Conservation (phyloP, 139 green algal species). For the Chlamydomonas eustigma region DNA sequence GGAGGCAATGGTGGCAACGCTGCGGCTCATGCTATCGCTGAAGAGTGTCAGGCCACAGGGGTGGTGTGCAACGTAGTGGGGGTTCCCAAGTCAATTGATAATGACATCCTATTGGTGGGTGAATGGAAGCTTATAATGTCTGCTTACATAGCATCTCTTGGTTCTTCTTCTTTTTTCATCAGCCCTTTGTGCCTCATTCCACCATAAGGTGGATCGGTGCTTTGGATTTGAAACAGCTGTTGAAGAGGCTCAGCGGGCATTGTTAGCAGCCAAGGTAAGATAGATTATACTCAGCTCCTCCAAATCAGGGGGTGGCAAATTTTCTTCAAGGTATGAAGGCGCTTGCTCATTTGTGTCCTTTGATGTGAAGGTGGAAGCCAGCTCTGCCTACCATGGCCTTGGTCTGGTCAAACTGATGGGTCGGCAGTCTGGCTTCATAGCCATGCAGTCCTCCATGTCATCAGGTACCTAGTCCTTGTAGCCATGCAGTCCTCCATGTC, state of each 20-base stretch:
- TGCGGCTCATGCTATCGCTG: constrained; percentile 59
- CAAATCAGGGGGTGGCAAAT: no score
- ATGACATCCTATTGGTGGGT: constrained; percentile 49
- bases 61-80: constrained; percentile 80
- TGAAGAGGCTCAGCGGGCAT: constrained; percentile 69
- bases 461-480: no score
- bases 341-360: no score
- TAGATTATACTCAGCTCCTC: no score
- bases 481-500: no score
- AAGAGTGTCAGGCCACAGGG: constrained; percentile 66
- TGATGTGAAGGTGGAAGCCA: constrained; percentile 62
- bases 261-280: constrained; percentile 55
- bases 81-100: constrained; percentile 86
- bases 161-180: no score
- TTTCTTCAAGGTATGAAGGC: no score
- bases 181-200: no score
- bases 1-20: constrained; percentile 89
- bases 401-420: constrained; percentile 90
- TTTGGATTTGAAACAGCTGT: constrained; percentile 85
- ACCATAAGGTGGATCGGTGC: constrained; percentile 55
- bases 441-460: constrained; percentile 56
- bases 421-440: constrained; percentile 79
- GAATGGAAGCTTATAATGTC: not conserved
- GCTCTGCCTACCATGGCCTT: constrained; percentile 57
- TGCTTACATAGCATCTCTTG: no score